Evolutionary conservation across 139 green algal species (phyloP).

Genomic region (Chlamydomonas schloesseri): DNA sequence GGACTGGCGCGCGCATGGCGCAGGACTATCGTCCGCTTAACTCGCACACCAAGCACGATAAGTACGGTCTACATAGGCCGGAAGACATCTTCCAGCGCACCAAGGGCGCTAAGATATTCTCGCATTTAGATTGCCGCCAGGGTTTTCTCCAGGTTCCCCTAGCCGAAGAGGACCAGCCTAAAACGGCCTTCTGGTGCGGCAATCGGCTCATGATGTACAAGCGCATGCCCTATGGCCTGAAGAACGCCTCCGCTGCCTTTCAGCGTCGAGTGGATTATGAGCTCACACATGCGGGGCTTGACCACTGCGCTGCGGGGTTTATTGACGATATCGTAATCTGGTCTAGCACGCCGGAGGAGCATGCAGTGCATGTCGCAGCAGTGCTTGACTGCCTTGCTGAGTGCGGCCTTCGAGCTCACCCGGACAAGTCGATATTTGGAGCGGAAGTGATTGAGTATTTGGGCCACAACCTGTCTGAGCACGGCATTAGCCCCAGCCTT

Average conservation of each 20-base stretch:
- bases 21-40: neutral
- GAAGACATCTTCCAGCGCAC: neutral
- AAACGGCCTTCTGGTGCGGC: constrained; percentile 32
- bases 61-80: neutral
- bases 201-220: no score
- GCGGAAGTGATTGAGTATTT: constrained; percentile 47
- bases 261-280: constrained; percentile 22
- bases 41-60: neutral
- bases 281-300: neutral
- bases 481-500: constrained; percentile 29
- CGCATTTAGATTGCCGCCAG: constrained; percentile 46
- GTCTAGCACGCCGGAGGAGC: constrained; percentile 18
- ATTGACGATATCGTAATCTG: constrained; percentile 48
- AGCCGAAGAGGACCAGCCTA: neutral
- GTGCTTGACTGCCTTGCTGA: constrained; percentile 1
- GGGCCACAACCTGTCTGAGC: constrained; percentile 46
- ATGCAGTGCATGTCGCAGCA: constrained; percentile 5
- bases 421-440: constrained; percentile 42
- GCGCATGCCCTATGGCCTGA: constrained; percentile 33
- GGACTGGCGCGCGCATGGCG: neutral
- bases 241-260: constrained; percentile 39
- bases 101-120: constrained; percentile 2
- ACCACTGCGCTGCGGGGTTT: constrained; percentile 25
- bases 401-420: constrained; percentile 32
- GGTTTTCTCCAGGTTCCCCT: constrained; percentile 49